Evolutionary conservation across 306 rosid genomes (phyloP).

Genomic region (Inga leiocalycina): DNA sequence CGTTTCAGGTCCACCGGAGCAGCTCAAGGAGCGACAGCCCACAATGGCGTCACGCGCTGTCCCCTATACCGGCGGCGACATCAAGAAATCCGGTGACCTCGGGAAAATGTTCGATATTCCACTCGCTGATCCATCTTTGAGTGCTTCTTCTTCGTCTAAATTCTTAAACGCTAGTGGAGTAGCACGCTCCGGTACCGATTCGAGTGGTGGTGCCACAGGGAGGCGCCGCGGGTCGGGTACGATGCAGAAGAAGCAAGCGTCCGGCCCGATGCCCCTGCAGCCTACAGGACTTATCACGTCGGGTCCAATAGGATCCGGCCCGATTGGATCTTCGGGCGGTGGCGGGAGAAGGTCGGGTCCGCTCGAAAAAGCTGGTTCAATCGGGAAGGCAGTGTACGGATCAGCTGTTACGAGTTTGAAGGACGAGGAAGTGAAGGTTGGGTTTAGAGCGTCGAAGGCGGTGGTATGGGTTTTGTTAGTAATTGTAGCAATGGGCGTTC

Average conservation of each 20-base stretch:
- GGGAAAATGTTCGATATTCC: slow-evolving; percentile 92
- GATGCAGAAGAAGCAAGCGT: slow-evolving; percentile 44
- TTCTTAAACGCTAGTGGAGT: slow-evolving; percentile 60
- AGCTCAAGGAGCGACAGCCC: slow-evolving; percentile 74
- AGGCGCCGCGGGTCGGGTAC: slow-evolving; percentile 59
- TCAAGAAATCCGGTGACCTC: slow-evolving; percentile 91
- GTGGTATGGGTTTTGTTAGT: slow-evolving; percentile 74
- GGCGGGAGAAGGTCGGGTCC: slow-evolving; percentile 54
- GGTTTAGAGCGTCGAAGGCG: slow-evolving; percentile 72
- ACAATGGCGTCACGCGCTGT: slow-evolving; percentile 88
- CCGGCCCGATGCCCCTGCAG: slow-evolving; percentile 67
- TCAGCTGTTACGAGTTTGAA: slow-evolving; percentile 74
- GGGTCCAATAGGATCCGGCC: slow-evolving; percentile 74
- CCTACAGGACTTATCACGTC: slow-evolving; percentile 83
- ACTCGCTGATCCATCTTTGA: neutral
- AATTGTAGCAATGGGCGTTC: slow-evolving; percentile 69
- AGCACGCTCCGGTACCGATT: slow-evolving; percentile 63
- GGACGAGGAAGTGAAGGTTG: slow-evolving; percentile 66
- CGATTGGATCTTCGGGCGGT: slow-evolving; percentile 45
- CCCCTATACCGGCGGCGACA: slow-evolving; percentile 94
- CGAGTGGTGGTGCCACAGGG: slow-evolving; percentile 45
- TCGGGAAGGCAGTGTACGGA: slow-evolving; percentile 70
- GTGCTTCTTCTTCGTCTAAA: slow-evolving; percentile 43
- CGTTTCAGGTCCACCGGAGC: slow-evolving; percentile 91
- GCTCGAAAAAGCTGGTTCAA: slow-evolving; percentile 46